Evolutionary conservation across 2,329 filamentous ascomycete genomes (phyloP).

Genomic region (Nothophoma quercina): DNA sequence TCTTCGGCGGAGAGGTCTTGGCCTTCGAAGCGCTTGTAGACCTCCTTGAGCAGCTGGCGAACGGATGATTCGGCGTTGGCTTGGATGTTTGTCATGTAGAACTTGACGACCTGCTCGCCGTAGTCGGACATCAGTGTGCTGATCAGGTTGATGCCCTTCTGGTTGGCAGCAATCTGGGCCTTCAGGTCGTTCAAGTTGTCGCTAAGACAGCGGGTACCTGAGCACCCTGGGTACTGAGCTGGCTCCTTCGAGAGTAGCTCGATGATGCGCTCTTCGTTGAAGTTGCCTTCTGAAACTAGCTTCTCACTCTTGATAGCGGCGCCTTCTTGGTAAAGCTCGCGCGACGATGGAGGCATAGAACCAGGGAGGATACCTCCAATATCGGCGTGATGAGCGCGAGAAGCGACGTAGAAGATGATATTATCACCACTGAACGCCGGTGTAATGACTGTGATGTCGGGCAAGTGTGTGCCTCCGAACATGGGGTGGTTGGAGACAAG

Average conservation of each 20-base stretch:
- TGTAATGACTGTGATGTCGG: conserved; percentile 82
- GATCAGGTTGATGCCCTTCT: conserved; percentile 83
- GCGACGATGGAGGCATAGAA: conserved; percentile 80
- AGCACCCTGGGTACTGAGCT: conserved; percentile 76
- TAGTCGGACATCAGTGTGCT: conserved; percentile 78
- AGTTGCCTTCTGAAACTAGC: conserved; percentile 77
- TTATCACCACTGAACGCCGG: conserved; percentile 78
- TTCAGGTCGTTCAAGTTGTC: conserved; percentile 89
- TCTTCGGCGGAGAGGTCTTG: conserved; percentile 77
- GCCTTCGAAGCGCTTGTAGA: conserved; percentile 73
- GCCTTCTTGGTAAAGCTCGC: conserved; percentile 65
- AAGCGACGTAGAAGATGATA: conserved; percentile 84
- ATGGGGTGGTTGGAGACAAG: conserved; percentile 86
- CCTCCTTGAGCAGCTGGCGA: conserved; percentile 73
- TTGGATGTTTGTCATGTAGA: conserved; percentile 86
- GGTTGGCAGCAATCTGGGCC: conserved; percentile 86
- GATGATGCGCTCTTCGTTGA: conserved; percentile 78
- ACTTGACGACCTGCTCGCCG: conserved; percentile 76
- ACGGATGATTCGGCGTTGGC: conserved; percentile 81
- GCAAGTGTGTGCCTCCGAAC: conserved; percentile 83
- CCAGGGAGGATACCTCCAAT: conserved; percentile 85
- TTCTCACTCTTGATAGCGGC: conserved; percentile 66
- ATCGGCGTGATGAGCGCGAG: conserved; percentile 81
- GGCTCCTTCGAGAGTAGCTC: conserved; percentile 77
- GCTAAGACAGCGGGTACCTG: conserved; percentile 77